These are phyloP conservation scores for Globisporangium parvum DNA, from an alignment of 352 stramenopile genomes.

Conservation along the genomic window DNA sequence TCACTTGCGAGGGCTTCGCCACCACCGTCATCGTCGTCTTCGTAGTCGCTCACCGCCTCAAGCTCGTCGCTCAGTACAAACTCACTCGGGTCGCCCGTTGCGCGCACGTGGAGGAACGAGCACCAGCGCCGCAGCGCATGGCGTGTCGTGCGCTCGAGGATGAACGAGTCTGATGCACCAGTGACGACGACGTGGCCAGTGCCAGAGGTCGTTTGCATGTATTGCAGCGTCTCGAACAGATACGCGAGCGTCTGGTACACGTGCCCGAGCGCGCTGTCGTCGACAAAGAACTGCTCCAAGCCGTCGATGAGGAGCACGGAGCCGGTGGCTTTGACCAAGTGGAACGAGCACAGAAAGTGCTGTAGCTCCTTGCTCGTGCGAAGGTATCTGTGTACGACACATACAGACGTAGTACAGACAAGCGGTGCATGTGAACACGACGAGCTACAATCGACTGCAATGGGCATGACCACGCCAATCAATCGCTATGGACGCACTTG, in stretches of 20 bases:
- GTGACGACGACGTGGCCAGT: constrained; percentile 28
- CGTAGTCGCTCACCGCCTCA: too few relatives aligned
- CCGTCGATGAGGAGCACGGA: constrained; percentile 52
- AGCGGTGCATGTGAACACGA: too few relatives aligned
- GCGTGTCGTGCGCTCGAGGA: too few relatives aligned
- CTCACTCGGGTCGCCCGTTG: too few relatives aligned
- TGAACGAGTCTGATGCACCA: too few relatives aligned
- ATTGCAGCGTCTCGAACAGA: constrained; percentile 40
- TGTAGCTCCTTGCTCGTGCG: constrained; percentile 37
- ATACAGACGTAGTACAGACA: background rate
- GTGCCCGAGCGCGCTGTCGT: constrained; percentile 29
- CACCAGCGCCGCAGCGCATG: too few relatives aligned
- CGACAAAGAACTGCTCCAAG: constrained; percentile 52
- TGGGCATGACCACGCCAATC: background rate
- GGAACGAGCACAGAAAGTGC: constrained; percentile 53
- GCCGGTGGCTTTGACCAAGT: constrained; percentile 34
- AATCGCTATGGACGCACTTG: constrained; percentile 29
- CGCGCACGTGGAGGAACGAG: too few relatives aligned
- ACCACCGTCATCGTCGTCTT: too few relatives aligned
- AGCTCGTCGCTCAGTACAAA: too few relatives aligned
- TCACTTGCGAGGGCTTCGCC: too few relatives aligned
- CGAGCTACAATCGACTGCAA: background rate
- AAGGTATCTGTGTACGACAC: constrained; percentile 36
- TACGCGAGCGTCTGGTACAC: constrained; percentile 63
- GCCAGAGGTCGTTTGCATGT: constrained; percentile 35